Evolutionary conservation across 2,329 filamentous ascomycete genomes (phyloP).

Genomic region (Hypoxylon sp.): DNA sequence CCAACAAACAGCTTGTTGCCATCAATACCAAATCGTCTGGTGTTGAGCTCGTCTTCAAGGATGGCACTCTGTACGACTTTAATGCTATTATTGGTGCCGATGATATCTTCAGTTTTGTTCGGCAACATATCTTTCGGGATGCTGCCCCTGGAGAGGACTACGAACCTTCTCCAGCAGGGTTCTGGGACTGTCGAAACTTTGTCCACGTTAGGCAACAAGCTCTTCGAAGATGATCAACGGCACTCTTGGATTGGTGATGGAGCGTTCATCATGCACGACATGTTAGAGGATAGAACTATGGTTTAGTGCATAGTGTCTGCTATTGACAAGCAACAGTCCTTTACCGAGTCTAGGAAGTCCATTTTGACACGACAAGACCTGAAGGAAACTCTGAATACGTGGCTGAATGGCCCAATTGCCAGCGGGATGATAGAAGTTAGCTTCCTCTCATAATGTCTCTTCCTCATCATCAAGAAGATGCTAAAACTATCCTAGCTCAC

Average conservation of each 20-base stretch:
- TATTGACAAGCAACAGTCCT: conserved; percentile 6
- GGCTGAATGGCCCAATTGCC: conserved; percentile 10
- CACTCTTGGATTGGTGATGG: background rate
- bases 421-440: conserved; percentile 13
- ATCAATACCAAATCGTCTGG: conserved; percentile 1
- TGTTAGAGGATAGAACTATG: conserved; percentile 10
- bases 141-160: background rate
- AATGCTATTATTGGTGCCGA: conserved; percentile 19
- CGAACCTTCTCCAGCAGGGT: background rate
- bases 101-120: conserved; percentile 8
- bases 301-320: conserved; percentile 12
- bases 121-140: conserved; percentile 2
- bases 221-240: background rate
- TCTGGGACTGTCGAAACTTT: background rate
- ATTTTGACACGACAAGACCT: background rate
- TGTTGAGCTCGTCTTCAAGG: conserved; percentile 3
- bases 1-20: conserved; percentile 20
- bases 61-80: background rate
- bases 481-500: conserved; percentile 2
- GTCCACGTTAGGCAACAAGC: background rate
- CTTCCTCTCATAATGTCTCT: background rate
- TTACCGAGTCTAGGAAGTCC: conserved; percentile 2
- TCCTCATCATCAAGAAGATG: background rate
- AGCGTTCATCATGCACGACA: conserved; percentile 10
- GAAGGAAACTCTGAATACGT: conserved; percentile 1